phyloP scores from a whole-genome alignment of 768 basidiomycete genomes.

The Phanerochaete carnosa region DNA sequence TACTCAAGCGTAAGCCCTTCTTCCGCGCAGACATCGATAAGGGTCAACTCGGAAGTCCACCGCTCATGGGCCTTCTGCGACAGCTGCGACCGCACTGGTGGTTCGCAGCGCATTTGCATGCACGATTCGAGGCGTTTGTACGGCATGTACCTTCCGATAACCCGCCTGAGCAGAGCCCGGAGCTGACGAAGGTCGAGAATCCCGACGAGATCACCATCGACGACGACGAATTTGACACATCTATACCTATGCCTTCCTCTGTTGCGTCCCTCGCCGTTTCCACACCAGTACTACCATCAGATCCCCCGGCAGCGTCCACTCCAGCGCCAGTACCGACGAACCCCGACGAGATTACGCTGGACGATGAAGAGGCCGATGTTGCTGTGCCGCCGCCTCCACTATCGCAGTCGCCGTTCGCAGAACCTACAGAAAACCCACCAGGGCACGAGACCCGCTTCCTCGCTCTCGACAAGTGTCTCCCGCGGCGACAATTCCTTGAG shows the following conservation, averaged over 20 bases:
- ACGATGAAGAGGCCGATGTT: conserved; percentile 43
- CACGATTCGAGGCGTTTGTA: conserved; percentile 75
- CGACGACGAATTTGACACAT: conserved; percentile 27
- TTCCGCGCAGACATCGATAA: conserved; percentile 66
- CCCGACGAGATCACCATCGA: conserved; percentile 41
- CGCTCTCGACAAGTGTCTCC: conserved; percentile 88
- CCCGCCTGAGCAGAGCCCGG: neutral
- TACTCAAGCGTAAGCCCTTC: conserved; percentile 77
- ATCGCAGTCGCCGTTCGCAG: neutral
- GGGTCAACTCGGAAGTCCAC: conserved; percentile 81
- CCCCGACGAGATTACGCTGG: conserved; percentile 50
- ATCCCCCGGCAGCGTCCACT: neutral
- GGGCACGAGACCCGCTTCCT: conserved; percentile 66
- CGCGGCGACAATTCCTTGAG: conserved; percentile 71
- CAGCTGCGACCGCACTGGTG: conserved; percentile 80
- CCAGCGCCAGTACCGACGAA: conserved; percentile 22
- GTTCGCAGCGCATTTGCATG: conserved; percentile 92
- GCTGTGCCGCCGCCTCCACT: conserved; percentile 31
- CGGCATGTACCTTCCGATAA: conserved; percentile 31
- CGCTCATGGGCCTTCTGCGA: conserved; percentile 71
- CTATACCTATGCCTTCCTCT: neutral
- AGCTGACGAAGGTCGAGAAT: conserved; percentile 15
- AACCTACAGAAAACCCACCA: neutral
- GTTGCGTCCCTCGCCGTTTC: neutral
- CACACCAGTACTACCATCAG: neutral